Evolutionary conservation across 768 basidiomycete species (phyloP).

Genomic region (Suillus occidentalis): DNA sequence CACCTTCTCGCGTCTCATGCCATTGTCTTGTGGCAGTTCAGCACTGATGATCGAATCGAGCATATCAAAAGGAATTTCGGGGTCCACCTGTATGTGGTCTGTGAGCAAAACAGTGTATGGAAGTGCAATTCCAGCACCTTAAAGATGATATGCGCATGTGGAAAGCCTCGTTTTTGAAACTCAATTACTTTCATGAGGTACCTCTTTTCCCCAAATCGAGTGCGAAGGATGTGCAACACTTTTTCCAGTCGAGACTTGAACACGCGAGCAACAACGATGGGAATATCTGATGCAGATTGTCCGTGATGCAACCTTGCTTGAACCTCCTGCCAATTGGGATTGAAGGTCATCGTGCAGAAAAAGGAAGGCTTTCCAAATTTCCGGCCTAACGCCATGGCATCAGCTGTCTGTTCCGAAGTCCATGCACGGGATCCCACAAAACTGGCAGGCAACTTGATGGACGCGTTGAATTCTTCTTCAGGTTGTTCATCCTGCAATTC

Average conservation of each 20-base stretch:
- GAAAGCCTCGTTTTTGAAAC: constrained; percentile 37
- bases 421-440: constrained; percentile 37
- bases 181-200: constrained; percentile 38
- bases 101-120: no score
- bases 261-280: constrained; percentile 35
- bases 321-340: constrained; percentile 42
- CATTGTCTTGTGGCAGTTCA: no score
- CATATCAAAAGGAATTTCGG: not conserved
- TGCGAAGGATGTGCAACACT: constrained; percentile 25
- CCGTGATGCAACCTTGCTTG: constrained; percentile 28
- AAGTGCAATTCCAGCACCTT: constrained; percentile 14
- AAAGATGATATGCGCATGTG: constrained; percentile 24
- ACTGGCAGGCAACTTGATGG: constrained; percentile 34
- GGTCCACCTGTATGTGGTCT: no score
- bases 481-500: constrained; percentile 2
- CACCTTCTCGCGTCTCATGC: no score
- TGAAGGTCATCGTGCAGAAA: constrained; percentile 43
- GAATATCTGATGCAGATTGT: constrained; percentile 36
- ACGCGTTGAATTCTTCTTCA: constrained; percentile 12
- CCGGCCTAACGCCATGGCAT: constrained; percentile 36
- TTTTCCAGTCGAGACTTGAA: constrained; percentile 34
- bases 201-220: constrained; percentile 26
- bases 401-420: constrained; percentile 38
- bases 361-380: constrained; percentile 31
- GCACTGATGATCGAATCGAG: no score